These are phyloP conservation scores for Capsicum chinense DNA, from an alignment of 257 asterid species.

Conservation along the genomic window DNA sequence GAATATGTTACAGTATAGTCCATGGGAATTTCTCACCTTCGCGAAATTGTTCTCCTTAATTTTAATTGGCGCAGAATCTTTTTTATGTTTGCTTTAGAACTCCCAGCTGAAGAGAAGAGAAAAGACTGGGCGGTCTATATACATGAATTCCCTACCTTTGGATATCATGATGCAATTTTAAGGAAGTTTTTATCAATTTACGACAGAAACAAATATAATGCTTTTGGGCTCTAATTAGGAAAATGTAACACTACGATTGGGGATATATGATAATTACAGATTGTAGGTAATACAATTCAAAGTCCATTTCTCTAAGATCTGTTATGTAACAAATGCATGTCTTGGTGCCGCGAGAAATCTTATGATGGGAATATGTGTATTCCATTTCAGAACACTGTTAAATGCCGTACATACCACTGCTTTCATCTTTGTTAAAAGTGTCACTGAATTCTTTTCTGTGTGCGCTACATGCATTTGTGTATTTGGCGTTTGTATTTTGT, in stretches of 20 bases:
- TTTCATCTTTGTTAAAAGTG: neutral
- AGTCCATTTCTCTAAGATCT: conserved; percentile 24
- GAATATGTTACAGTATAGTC: neutral
- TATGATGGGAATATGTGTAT: neutral
- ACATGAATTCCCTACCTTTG: neutral
- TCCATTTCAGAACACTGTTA: neutral
- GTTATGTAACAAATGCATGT: conserved; percentile 20
- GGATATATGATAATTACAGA: conserved; percentile 16
- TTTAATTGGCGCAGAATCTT: conserved; percentile 9
- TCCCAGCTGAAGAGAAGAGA: conserved; percentile 21
- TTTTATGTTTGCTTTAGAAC: neutral
- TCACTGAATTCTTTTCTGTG: neutral
- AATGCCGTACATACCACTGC: neutral
- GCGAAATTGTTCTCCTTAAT: neutral
- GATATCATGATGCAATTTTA: neutral
- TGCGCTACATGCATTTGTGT: conserved; percentile 3
- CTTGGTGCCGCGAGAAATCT: neutral
- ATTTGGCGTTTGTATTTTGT: neutral
- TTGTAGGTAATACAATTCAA: neutral
- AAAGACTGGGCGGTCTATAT: neutral
- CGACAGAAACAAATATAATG: neutral
- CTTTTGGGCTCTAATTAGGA: neutral
- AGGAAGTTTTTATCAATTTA: conserved; percentile 14
- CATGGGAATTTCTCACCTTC: neutral
- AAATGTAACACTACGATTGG: neutral